phyloP scores from a whole-genome alignment of 257 asterid species.

The Primulina huaijiensis region DNA sequence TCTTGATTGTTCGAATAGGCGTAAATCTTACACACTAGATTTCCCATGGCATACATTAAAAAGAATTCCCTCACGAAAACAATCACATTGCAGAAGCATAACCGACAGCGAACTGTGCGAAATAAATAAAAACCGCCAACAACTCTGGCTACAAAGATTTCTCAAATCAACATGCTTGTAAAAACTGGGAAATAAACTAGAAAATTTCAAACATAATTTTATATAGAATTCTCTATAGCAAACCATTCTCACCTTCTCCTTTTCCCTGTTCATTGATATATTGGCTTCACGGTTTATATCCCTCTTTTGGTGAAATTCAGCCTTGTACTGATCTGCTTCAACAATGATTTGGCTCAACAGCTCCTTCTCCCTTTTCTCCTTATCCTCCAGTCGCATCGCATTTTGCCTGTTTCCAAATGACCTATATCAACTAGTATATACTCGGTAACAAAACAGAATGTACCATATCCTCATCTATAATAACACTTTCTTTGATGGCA shows the following conservation, averaged over 20 bases:
- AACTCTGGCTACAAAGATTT: not conserved
- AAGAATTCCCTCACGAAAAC: not conserved
- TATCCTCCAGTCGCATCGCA: constrained; percentile 63
- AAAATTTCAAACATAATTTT: not conserved
- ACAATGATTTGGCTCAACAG: constrained; percentile 52
- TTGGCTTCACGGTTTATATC: constrained; percentile 46
- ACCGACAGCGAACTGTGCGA: not conserved
- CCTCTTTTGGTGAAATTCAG: constrained; percentile 64
- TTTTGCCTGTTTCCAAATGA: constrained; percentile 44
- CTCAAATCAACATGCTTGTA: not conserved
- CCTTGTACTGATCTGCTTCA: constrained; percentile 71
- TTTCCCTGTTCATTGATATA: constrained; percentile 53
- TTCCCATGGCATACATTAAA: not conserved
- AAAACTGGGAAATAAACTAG: not conserved
- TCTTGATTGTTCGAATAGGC: not conserved
- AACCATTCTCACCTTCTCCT: constrained; percentile 56
- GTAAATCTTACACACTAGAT: not conserved
- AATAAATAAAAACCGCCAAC: not conserved
- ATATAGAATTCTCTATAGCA: constrained; percentile 1
- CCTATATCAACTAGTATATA: not conserved
- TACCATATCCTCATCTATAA: not conserved
- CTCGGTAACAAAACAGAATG: not conserved
- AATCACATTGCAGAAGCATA: not conserved
- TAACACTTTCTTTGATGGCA: not conserved
- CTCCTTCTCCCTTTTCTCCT: constrained; percentile 70